phyloP scores from a whole-genome alignment of 306 rosid species.

The Castanospermum australe region DNA sequence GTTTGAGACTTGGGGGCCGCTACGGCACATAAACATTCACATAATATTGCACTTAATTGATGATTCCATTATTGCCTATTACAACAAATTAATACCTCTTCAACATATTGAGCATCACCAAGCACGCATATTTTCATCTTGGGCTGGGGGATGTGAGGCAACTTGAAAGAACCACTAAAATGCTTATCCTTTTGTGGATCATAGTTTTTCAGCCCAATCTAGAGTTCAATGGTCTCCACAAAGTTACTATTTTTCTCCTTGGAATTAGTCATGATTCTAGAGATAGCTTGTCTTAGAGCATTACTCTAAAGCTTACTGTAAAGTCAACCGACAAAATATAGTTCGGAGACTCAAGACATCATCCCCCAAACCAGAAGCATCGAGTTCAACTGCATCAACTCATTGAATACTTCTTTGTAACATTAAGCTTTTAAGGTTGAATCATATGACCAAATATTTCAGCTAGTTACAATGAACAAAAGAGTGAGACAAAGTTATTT shows the following conservation, averaged over 20 bases:
- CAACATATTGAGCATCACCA: constrained; percentile 71
- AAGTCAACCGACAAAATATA: background rate
- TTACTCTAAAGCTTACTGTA: constrained; percentile 69
- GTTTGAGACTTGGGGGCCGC: too few relatives aligned
- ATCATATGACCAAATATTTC: background rate
- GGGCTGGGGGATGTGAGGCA: constrained; percentile 71
- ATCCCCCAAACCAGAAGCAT: background rate
- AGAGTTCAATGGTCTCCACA: too few relatives aligned
- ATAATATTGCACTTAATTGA: background rate
- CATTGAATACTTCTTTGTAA: background rate
- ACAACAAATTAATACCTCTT: constrained; percentile 44
- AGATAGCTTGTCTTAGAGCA: constrained; percentile 50
- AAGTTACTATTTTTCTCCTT: constrained; percentile 44
- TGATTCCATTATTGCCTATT: background rate
- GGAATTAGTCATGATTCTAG: constrained; percentile 34
- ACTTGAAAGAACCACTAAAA: constrained; percentile 69
- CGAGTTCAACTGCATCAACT: too few relatives aligned
- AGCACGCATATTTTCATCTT: constrained; percentile 75
- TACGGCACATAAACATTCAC: too few relatives aligned
- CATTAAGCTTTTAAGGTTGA: background rate
- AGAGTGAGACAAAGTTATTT: too few relatives aligned
- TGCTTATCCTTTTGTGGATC: constrained; percentile 77
- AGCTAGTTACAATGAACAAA: too few relatives aligned
- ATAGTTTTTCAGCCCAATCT: too few relatives aligned
- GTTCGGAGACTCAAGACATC: background rate